phyloP scores from a whole-genome alignment of 1,284 basidiomycete genomes.

The Exobasidium rhododendri region DNA sequence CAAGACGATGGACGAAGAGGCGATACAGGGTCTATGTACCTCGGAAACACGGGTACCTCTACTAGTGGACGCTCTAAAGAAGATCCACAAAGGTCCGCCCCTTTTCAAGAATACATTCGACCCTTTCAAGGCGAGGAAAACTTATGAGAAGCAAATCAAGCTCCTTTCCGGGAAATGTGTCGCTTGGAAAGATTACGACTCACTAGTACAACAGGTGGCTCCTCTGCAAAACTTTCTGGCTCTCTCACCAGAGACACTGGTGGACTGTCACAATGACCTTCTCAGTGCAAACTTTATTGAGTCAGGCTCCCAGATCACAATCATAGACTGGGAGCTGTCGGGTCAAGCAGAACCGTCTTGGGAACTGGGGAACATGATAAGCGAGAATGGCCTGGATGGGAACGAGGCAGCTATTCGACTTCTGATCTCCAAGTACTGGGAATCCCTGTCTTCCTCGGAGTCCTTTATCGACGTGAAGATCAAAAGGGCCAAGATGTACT shows the following conservation, averaged over 20 bases:
- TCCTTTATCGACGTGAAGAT: neutral
- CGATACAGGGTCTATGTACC: neutral
- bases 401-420: neutral
- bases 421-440: neutral
- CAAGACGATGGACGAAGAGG: neutral
- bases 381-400: slow-evolving; percentile 1
- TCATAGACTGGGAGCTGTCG: slow-evolving; percentile 10
- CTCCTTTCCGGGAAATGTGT: neutral
- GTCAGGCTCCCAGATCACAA: no score
- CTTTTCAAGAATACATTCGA: neutral
- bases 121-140: slow-evolving; percentile 1
- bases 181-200: slow-evolving; percentile 6
- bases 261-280: slow-evolving; percentile 10
- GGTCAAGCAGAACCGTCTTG: neutral
- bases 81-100: neutral
- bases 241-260: neutral
- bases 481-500: neutral
- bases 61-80: neutral
- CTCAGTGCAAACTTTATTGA: slow-evolving; percentile 8
- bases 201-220: neutral
- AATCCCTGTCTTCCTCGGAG: neutral
- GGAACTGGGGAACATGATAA: slow-evolving; percentile 8
- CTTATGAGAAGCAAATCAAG: neutral
- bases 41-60: neutral
- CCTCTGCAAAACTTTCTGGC: neutral